These are phyloP conservation scores for Anaeramoeba ignava DNA, from an alignment of 78 protist genomes.

Conservation along the genomic window DNA sequence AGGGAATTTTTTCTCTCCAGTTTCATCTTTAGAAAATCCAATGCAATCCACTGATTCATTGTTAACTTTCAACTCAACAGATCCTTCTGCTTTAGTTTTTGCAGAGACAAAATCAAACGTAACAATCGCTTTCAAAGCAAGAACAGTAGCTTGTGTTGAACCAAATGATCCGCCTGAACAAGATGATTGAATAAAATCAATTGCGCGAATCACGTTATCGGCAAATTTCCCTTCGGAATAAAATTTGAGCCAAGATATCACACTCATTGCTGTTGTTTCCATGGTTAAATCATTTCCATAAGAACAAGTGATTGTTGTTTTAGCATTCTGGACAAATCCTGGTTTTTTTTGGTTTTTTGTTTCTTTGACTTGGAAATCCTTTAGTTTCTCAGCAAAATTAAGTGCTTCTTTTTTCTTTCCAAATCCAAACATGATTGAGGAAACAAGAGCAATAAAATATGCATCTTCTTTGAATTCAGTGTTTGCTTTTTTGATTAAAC, in stretches of 20 bases:
- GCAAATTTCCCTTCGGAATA: neutral
- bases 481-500: neutral
- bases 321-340: constrained; percentile 2
- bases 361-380: neutral
- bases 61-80: neutral
- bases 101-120: neutral
- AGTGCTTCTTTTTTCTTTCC: neutral
- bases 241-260: constrained; percentile 11
- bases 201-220: neutral
- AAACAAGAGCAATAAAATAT: constrained; percentile 9
- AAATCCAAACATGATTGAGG: neutral
- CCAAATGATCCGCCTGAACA: constrained; percentile 18
- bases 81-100: neutral
- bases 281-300: constrained; percentile 5
- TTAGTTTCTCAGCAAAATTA: neutral
- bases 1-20: neutral
- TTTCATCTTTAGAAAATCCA: neutral
- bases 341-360: too few species aligned
- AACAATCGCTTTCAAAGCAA: constrained; percentile 27
- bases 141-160: constrained; percentile 24
- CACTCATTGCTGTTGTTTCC: constrained; percentile 15
- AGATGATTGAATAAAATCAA: neutral
- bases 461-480: constrained; percentile 11
- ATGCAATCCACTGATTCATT: neutral
- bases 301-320: constrained; percentile 26